A percentile compares a stretch with the other conserved stretches of the same genome.
Evolutionary conservation across 2,329 filamentous ascomycete species (phyloP).

Genomic region (Harringtonia aguacate): DNA sequence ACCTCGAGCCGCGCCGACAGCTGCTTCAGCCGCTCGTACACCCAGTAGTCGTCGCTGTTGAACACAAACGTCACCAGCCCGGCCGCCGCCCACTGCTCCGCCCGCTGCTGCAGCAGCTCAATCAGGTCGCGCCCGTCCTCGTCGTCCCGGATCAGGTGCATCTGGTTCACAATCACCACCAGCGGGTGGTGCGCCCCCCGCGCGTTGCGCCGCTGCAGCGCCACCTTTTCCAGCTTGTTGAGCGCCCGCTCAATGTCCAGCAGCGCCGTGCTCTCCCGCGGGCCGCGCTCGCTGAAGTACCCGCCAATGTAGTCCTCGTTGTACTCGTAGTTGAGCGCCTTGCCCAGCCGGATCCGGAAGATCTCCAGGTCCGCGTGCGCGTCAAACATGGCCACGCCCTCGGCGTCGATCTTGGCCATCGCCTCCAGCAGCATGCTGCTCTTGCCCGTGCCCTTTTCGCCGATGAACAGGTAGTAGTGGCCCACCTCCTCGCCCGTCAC

Average conservation of each 20-base stretch:
- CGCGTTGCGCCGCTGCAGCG: slow-evolving; percentile 54
- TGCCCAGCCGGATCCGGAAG: slow-evolving; percentile 84
- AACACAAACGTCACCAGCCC: slow-evolving; percentile 88
- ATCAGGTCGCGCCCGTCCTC: slow-evolving; percentile 88
- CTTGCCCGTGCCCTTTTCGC: slow-evolving; percentile 94
- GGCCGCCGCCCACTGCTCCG: slow-evolving; percentile 91
- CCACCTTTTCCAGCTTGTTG: slow-evolving; percentile 97
- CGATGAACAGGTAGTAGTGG: slow-evolving; percentile 84
- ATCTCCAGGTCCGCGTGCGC: slow-evolving; percentile 93
- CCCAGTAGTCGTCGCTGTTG: slow-evolving; percentile 97
- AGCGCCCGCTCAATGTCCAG: slow-evolving; percentile 93
- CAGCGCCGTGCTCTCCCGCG: slow-evolving; percentile 81
- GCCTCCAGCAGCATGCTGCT: slow-evolving; percentile 91
- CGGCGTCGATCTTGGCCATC: slow-evolving; percentile 85
- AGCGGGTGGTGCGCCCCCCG: slow-evolving; percentile 50
- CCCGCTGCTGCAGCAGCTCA: slow-evolving; percentile 88
- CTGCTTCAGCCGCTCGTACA: slow-evolving; percentile 88
- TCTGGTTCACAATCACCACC: slow-evolving; percentile 88
- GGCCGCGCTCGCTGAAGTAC: slow-evolving; percentile 88
- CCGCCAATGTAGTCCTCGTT: slow-evolving; percentile 97
- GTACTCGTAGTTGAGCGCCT: slow-evolving; percentile 90
- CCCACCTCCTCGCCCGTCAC: slow-evolving; percentile 61
- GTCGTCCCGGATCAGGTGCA: slow-evolving; percentile 83
- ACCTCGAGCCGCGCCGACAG: slow-evolving; percentile 93
- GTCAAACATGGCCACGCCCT: slow-evolving; percentile 90